Conservation (phyloP, 495 filamentous ascomycete species). For the Sordaria brevicollis region DNA sequence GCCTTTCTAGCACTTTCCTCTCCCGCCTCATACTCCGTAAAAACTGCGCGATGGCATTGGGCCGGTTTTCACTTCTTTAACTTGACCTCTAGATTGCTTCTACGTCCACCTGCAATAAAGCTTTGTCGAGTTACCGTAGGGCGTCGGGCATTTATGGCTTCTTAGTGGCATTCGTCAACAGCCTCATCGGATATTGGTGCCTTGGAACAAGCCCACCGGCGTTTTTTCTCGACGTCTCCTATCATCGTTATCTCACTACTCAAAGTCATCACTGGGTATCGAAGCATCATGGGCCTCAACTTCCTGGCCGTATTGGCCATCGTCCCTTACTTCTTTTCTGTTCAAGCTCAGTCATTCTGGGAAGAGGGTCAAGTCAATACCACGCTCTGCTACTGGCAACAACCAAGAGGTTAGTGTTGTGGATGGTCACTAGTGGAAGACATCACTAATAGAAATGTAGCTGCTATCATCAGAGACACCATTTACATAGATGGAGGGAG, state of each 20-base stretch:
- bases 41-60: background rate
- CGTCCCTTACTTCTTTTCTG: background rate
- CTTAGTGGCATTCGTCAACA: background rate
- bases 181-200: background rate
- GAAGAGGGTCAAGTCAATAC: conserved; percentile 32
- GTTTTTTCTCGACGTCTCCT: background rate
- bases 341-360: conserved; percentile 28
- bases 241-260: background rate
- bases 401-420: conserved; percentile 37
- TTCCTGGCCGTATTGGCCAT: conserved; percentile 6
- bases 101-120: background rate
- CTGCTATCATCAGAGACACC: conserved; percentile 51
- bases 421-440: background rate
- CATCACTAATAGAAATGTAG: conserved; percentile 20
- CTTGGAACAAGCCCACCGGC: background rate
- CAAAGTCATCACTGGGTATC: background rate
- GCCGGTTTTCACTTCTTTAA: background rate
- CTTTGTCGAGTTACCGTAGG: background rate
- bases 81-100: background rate
- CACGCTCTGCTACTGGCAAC: conserved; percentile 49
- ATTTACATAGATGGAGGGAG: conserved; percentile 60
- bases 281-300: background rate
- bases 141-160: background rate
- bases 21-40: background rate
- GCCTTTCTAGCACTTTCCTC: background rate